Base-by-base conservation (phyloP, 495 filamentous ascomycete species). In the Copromyces sp. region DNA sequence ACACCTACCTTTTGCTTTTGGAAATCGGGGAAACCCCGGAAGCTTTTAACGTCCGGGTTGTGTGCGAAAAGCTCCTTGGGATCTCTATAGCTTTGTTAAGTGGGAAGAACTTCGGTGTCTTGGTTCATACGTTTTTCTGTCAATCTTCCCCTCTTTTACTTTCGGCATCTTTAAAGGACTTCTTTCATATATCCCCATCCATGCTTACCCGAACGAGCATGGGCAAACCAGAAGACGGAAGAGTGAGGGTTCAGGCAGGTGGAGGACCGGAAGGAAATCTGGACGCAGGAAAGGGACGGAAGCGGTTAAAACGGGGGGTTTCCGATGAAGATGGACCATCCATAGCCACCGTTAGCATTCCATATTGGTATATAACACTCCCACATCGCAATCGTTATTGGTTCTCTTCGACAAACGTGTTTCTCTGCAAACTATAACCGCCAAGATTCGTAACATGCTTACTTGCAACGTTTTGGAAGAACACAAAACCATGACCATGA, bases 181-280 rank as follows among this genome's bases (percentile, higher is more conserved):
- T 35, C 14, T 16, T 14, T 65, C 29, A 65, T 16, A 35, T 65
- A 32, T 37, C 29, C 53, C 24, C 6, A 65, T 14, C 29, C 16
- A 65, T 32, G 16, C 9, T 65, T 65, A 17, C 53, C 29, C 53
- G 53, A 17, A 65, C 53, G 6, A 37, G 29, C 53, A 35, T 16
- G 5, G 12, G 29, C 4, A 59, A 59, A 14, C 20, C 24, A 29
- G 29, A 59, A 12, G 47, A 9, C 14, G 12, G 53, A 65, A 4
- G 6, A 37, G 35, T 37, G 14, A 35, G 12, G 53, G 29, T 16
- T 59, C 24, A 59, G 20, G 47, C 47, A 45, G 9, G 29, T 70
- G 39, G 14, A 71, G 72, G 75, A 74, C 41, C 68, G 72, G 73
- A 73, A 69, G 44, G 70, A 39, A 20, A 35, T 71, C 68, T 77